These are phyloP conservation scores for Acacia concinna DNA, from an alignment of 331 rosid species.

Conservation along the genomic window DNA sequence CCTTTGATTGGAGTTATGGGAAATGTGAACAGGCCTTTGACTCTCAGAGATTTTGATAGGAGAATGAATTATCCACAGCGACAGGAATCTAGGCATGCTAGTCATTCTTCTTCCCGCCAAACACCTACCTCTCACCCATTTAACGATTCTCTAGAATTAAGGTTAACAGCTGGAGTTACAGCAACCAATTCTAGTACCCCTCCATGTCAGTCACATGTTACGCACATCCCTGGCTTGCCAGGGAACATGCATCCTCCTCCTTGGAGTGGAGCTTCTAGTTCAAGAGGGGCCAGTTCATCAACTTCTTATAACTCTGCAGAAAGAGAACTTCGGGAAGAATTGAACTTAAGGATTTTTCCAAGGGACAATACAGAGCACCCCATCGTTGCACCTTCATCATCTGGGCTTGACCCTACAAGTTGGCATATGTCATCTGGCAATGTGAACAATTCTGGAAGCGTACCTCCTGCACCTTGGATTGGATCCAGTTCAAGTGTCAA, in stretches of 20 bases:
- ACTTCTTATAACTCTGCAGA: constrained; percentile 43
- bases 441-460: constrained; percentile 37
- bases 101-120: constrained; percentile 42
- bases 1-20: constrained; percentile 43
- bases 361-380: constrained; percentile 44
- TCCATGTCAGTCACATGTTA: constrained; percentile 44
- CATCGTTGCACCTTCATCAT: constrained; percentile 31
- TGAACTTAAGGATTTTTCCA: constrained; percentile 42
- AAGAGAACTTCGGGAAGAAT: constrained; percentile 49
- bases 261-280: constrained; percentile 49
- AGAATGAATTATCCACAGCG: constrained; percentile 41
- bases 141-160: constrained; percentile 55
- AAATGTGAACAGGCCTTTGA: constrained; percentile 48
- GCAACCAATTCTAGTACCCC: constrained; percentile 48
- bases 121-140: constrained; percentile 38
- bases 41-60: constrained; percentile 46
- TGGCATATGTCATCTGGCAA: constrained; percentile 51
- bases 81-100: constrained; percentile 55
- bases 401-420: constrained; percentile 43
- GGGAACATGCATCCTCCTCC: constrained; percentile 26
- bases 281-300: constrained; percentile 43
- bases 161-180: constrained; percentile 50
- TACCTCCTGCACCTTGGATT: constrained; percentile 55
- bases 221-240: constrained; percentile 20
- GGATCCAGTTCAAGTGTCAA: constrained; percentile 56